Evolutionary conservation across 176 grass and related monocot species (phyloP), one percentile per base, ranked within the genome.

Genomic region (Eragrostis nindensis): DNA sequence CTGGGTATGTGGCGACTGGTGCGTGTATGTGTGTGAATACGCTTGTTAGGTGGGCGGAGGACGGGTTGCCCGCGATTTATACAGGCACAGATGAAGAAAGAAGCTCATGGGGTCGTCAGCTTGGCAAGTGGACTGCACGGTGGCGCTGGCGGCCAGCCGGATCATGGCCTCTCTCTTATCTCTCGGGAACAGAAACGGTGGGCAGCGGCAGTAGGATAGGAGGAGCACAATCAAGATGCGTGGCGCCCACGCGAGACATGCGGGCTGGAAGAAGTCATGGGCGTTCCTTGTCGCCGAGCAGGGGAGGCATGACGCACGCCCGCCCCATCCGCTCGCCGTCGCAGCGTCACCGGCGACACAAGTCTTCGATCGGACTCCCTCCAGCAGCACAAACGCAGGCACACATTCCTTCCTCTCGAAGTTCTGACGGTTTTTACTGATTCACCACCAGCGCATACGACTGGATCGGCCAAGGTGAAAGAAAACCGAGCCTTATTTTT

Each of bases 51-150:
- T 36, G 32, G 32, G 4, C 32, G 32, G 13, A n/a, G n/a, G n/a
- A n/a, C n/a, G n/a, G 21, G 14, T 18, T 75, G 32, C 1, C 21
- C 14, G n/a, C 30, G 57, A n/a, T 77, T 77, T 77, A 77, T 77
- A 36, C 32, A 77, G 57, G 56, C 7, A 5, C 42, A 7, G 22
- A 70, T 17, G 44, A 29, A 71, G 24, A 25, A 26, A 11, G 21
- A 3, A 3, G 44, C 2, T 2, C 12, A 27, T 7, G 43, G 0
- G 17, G 44, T 18, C 24, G 68, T 71, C 24, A 50, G 45, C 15
- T 49, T 29, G 68, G 68, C 68, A 8, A 18, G 68, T 26, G 44
- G 57, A 27, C 24, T 24, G 67, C 42, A 24, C 40, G 67, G 42
- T 17, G 67, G 6, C 38, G 32, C 32, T 36, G 32, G 32, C 32